These are phyloP conservation scores for Cladosporium colombiae DNA, from an alignment of 2,329 filamentous ascomycete genomes.

Conservation along the genomic window DNA sequence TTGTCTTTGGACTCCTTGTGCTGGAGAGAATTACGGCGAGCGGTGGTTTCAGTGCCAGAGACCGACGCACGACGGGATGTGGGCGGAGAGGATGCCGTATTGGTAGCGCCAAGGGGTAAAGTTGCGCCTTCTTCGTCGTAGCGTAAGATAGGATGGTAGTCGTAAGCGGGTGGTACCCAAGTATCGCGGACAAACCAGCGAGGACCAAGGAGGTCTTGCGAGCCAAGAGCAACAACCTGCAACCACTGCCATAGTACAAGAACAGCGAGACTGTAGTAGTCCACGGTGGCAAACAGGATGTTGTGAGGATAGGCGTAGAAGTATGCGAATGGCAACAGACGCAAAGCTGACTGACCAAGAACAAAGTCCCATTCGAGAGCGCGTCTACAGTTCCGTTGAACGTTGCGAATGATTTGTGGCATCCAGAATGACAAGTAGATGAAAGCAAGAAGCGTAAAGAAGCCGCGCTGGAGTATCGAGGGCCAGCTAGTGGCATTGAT, in stretches of 20 bases:
- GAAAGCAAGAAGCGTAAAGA: slow-evolving; percentile 65
- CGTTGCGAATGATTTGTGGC: slow-evolving; percentile 89
- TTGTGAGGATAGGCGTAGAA: slow-evolving; percentile 80
- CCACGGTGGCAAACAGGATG: slow-evolving; percentile 73
- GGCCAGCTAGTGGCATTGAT: slow-evolving; percentile 62
- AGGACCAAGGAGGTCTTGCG: slow-evolving; percentile 83
- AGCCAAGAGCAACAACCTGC: slow-evolving; percentile 75
- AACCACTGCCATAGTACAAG: slow-evolving; percentile 81
- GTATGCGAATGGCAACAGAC: slow-evolving; percentile 79
- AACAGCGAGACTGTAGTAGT: slow-evolving; percentile 63
- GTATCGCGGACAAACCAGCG: slow-evolving; percentile 77
- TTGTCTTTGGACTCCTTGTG: slow-evolving; percentile 43
- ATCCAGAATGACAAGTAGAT: slow-evolving; percentile 87
- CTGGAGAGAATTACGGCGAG: slow-evolving; percentile 11
- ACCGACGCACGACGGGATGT: slow-evolving; percentile 33
- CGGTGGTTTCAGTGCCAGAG: slow-evolving; percentile 21
- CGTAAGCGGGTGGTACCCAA: slow-evolving; percentile 74
- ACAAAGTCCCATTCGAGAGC: slow-evolving; percentile 92
- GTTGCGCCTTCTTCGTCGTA: slow-evolving; percentile 78
- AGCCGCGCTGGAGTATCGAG: slow-evolving; percentile 52
- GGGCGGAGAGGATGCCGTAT: slow-evolving; percentile 30
- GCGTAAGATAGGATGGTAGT: slow-evolving; percentile 88
- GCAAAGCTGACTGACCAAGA: slow-evolving; percentile 75
- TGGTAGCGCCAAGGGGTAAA: slow-evolving; percentile 67
- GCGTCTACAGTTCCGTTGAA: slow-evolving; percentile 85